Base-by-base conservation (phyloP, 2,329 filamentous ascomycete species). In the Cercospora sp. region DNA sequence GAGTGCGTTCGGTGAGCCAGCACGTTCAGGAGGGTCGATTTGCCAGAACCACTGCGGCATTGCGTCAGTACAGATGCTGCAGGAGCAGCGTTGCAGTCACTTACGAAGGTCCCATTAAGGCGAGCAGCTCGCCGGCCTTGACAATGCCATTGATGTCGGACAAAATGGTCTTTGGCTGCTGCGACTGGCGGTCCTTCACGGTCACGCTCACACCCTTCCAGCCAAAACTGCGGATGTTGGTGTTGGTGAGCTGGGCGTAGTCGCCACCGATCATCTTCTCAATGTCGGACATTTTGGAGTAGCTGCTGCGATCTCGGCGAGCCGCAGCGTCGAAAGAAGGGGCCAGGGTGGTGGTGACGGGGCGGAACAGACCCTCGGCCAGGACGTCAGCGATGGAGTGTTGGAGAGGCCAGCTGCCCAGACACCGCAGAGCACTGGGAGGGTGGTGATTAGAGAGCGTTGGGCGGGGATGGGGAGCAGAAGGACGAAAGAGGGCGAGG, bases 1-100 rank as follows among this genome's bases (percentile, higher is more conserved):
- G 83, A 82, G 12, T 82, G 81, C 70, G 81, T 82, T 69, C 89
- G 84, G 66, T 88, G 86, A 6, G 93, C 92, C 13, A 96, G 87
- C 5, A 91, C 87, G 77, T 96, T 94, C 40, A 97, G 84, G 0
- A 97, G 84, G 0, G 92, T 96, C 0, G 93, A 95, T 79, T 97
- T 97, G 61, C 93, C 93, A 66, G 87, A 84, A 72, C 83, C 83
- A 74, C 82, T 83, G 65, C 3, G 49, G 13, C 10, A 21, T 1
- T 16, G 66, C 69, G 73, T 66, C 32, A 67, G 61, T 21, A 45
- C 45, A 51, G 18, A 21, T 12, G 45, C 9, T 21, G 37, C 7
- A 21, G 8, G 51, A 24, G 28, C 24, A 55, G 45, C 28, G n/a
- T 0, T 49, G 28, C n/a, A 9, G 43, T 51, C 40, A 77, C 78